Evolutionary conservation across 805 yeast species (phyloP).

Genomic region (Saccharomycopsis malanga): DNA sequence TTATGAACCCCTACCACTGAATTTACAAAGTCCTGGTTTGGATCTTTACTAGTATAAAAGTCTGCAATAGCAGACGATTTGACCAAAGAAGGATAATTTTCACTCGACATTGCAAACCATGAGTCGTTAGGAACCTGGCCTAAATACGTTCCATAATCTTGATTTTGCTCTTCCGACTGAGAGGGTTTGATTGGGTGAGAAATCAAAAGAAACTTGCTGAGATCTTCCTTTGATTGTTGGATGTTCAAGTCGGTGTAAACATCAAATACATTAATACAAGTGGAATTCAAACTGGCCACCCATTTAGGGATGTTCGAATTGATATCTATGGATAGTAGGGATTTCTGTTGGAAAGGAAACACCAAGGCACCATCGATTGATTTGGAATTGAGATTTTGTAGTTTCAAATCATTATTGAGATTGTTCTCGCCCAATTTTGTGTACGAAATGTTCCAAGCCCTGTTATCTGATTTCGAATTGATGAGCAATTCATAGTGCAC

Average conservation of each 20-base stretch:
- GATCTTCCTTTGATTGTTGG: slow-evolving; percentile 23
- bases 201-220: slow-evolving; percentile 38
- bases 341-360: slow-evolving; percentile 76
- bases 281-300: slow-evolving; percentile 66
- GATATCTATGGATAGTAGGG: slow-evolving; percentile 68
- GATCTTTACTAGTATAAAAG: slow-evolving; percentile 36
- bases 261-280: slow-evolving; percentile 76
- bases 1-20: slow-evolving; percentile 48
- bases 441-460: slow-evolving; percentile 75
- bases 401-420: slow-evolving; percentile 45
- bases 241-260: slow-evolving; percentile 35
- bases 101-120: slow-evolving; percentile 84
- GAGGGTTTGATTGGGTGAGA: slow-evolving; percentile 57
- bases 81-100: slow-evolving; percentile 73
- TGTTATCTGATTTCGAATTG: slow-evolving; percentile 55
- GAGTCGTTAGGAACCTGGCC: slow-evolving; percentile 55
- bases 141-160: slow-evolving; percentile 47
- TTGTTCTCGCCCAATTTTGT: slow-evolving; percentile 91
- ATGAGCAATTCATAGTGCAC: slow-evolving; percentile 68
- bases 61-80: slow-evolving; percentile 70
- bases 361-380: slow-evolving; percentile 71
- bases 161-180: slow-evolving; percentile 19
- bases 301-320: slow-evolving; percentile 68
- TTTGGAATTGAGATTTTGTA: slow-evolving; percentile 39
- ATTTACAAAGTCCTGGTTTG: slow-evolving; percentile 29